Conservation (phyloP, 768 basidiomycete species). For the Lentinus tigrinus region DNA sequence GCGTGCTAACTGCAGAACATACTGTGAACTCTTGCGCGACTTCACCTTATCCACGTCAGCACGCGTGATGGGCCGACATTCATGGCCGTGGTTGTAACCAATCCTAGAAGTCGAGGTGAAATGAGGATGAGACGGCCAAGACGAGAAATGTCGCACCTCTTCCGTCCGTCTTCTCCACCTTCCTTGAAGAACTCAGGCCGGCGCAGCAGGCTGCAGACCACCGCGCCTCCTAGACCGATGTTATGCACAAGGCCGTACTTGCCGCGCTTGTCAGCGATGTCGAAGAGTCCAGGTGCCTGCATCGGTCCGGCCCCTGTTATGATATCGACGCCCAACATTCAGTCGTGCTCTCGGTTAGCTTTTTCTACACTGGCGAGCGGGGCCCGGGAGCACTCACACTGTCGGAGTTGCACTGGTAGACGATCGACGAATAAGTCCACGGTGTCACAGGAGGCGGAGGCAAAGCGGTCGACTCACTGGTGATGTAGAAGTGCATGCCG, state of each 20-base stretch:
- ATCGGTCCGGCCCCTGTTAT: constrained; percentile 88
- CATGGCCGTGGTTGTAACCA: constrained; percentile 79
- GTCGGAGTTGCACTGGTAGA: constrained; percentile 65
- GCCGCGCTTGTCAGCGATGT: constrained; percentile 59
- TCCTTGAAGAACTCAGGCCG: constrained; percentile 74
- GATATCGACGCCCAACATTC: too few relatives aligned
- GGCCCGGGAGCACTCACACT: constrained; percentile 42
- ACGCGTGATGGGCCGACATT: constrained; percentile 59
- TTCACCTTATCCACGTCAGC: constrained; percentile 76
- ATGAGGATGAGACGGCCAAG: not conserved
- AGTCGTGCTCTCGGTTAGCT: too few relatives aligned
- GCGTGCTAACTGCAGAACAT: constrained; percentile 39
- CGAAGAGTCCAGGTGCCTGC: constrained; percentile 74
- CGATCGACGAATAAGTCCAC: constrained; percentile 2
- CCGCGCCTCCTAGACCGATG: constrained; percentile 79
- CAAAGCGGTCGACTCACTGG: constrained; percentile 47
- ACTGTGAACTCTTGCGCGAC: constrained; percentile 56
- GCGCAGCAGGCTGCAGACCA: constrained; percentile 71
- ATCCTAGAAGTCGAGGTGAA: constrained; percentile 39
- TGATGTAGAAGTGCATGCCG: constrained; percentile 86
- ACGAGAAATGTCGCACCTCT: constrained; percentile 42
- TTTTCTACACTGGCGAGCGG: too few relatives aligned
- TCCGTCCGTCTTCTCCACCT: constrained; percentile 65
- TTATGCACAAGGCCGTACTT: constrained; percentile 85
- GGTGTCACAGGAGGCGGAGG: not conserved